A percentile compares a stretch with the other conserved stretches of the same genome.
Evolutionary conservation across 495 filamentous ascomycete genomes (phyloP).

Genomic region (Hypoxylon cercidicola): DNA sequence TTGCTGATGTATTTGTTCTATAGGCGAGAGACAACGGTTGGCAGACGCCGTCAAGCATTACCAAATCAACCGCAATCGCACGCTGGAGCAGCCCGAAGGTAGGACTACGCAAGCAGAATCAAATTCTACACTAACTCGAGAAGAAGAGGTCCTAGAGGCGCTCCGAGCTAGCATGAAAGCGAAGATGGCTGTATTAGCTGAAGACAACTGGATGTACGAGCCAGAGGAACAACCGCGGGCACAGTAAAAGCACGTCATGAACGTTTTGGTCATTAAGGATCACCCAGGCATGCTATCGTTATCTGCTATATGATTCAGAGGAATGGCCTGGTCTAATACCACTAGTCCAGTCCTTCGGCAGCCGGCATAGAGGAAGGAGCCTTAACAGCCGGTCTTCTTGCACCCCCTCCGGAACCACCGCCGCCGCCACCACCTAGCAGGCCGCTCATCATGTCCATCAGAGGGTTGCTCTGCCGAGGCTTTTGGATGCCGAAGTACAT

Average conservation of each 20-base stretch:
- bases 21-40: conserved; percentile 59
- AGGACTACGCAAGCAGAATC: conserved; percentile 35
- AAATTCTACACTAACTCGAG: conserved; percentile 10
- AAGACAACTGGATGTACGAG: conserved; percentile 95
- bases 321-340: background rate
- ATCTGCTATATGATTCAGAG: conserved; percentile 10
- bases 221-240: conserved; percentile 65
- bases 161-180: conserved; percentile 76
- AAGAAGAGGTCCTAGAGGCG: conserved; percentile 74
- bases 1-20: conserved; percentile 5
- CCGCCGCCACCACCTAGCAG: conserved; percentile 81
- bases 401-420: conserved; percentile 53
- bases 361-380: conserved; percentile 59
- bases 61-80: conserved; percentile 69
- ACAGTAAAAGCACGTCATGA: conserved; percentile 32
- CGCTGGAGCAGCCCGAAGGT: conserved; percentile 76
- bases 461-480: conserved; percentile 84
- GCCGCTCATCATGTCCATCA: conserved; percentile 97
- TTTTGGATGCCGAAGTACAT: conserved; percentile 98
- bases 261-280: conserved; percentile 15
- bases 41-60: conserved; percentile 66
- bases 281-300: background rate
- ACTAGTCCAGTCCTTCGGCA: conserved; percentile 63
- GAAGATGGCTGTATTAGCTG: conserved; percentile 76
- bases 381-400: conserved; percentile 55